Conservation (phyloP, 2,329 filamentous ascomycete genomes). For the Sporothrix pallida region DNA sequence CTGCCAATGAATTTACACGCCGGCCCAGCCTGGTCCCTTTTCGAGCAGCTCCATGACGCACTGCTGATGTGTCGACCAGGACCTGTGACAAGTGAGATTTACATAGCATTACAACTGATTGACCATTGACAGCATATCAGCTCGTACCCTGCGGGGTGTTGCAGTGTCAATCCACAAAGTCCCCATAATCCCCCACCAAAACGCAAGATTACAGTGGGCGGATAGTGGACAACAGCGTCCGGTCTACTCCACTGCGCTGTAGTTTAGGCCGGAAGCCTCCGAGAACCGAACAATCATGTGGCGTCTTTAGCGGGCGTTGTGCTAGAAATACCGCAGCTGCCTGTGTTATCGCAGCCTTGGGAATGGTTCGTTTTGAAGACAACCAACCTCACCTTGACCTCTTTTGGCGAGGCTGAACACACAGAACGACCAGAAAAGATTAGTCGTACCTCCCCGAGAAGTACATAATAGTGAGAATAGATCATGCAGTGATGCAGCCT, state of each 20-base stretch:
- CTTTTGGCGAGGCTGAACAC: not conserved
- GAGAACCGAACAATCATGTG: constrained; percentile 20
- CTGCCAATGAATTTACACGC: not conserved
- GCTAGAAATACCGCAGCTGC: too few relatives aligned
- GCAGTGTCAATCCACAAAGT: not conserved
- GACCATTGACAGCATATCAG: not conserved
- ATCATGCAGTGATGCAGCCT: not conserved
- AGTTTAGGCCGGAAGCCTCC: constrained; percentile 29
- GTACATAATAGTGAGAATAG: not conserved
- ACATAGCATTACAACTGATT: not conserved
- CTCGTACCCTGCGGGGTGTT: not conserved
- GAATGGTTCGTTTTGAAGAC: constrained; percentile 1
- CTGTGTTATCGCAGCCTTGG: constrained; percentile 17
- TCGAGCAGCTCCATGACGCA: not conserved
- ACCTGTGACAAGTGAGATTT: not conserved
- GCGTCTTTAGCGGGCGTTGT: too few relatives aligned
- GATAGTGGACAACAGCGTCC: not conserved
- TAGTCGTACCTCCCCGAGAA: too few relatives aligned
- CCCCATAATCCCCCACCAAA: not conserved
- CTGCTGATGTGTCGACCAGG: constrained; percentile 1
- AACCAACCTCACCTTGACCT: not conserved
- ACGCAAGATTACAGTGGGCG: not conserved
- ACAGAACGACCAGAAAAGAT: not conserved
- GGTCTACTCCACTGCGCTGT: constrained; percentile 11
- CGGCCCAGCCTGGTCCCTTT: not conserved